A percentile compares a stretch with the other conserved stretches of the same genome.
phyloP scores from a whole-genome alignment of 805 yeast genomes.

The Kuraishia piskuri region DNA sequence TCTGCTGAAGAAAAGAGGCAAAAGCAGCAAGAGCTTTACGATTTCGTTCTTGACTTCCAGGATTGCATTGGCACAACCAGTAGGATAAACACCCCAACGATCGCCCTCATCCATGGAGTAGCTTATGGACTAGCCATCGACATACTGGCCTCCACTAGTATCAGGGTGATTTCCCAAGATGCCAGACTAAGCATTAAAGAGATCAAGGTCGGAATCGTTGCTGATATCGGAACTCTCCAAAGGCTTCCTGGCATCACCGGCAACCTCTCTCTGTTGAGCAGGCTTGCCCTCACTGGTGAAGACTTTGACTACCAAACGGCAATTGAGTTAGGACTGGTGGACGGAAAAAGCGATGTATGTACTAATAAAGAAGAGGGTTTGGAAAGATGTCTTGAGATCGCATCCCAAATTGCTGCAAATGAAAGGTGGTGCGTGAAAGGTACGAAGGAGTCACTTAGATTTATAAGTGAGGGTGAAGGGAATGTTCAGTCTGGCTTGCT shows the following conservation, averaged over 20 bases:
- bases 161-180: slow-evolving; percentile 47
- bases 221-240: slow-evolving; percentile 74
- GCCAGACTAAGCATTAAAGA: slow-evolving; percentile 55
- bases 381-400: slow-evolving; percentile 39
- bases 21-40: slow-evolving; percentile 20
- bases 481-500: slow-evolving; percentile 36
- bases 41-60: slow-evolving; percentile 50
- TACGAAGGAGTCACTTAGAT: slow-evolving; percentile 47
- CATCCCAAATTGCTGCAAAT: slow-evolving; percentile 34
- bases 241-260: slow-evolving; percentile 46
- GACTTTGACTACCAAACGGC: slow-evolving; percentile 50
- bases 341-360: slow-evolving; percentile 25
- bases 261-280: slow-evolving; percentile 50
- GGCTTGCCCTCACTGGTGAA: slow-evolving; percentile 55
- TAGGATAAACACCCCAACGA: slow-evolving; percentile 49
- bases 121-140: slow-evolving; percentile 63
- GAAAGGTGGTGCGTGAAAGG: slow-evolving; percentile 58
- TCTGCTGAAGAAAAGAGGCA: slow-evolving; percentile 11
- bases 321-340: slow-evolving; percentile 42
- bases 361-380: slow-evolving; percentile 41
- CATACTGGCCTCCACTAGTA: slow-evolving; percentile 47
- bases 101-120: slow-evolving; percentile 58
- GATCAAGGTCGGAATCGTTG: slow-evolving; percentile 64
- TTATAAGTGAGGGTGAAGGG: slow-evolving; percentile 24
- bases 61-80: slow-evolving; percentile 40